phyloP scores from a whole-genome alignment of 2,329 filamentous ascomycete species.

The Ceratocystis albifundus region DNA sequence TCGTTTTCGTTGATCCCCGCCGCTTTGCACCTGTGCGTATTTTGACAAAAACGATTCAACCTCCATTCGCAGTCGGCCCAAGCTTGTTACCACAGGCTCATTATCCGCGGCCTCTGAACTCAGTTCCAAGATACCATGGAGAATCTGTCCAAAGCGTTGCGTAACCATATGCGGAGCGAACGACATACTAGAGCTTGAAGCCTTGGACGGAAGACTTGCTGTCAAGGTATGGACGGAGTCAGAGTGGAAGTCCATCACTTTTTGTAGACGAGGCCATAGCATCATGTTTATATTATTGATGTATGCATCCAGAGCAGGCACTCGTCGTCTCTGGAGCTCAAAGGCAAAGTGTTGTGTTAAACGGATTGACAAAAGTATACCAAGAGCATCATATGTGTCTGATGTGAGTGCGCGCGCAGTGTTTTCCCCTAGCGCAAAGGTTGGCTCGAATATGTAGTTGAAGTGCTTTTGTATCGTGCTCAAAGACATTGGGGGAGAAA shows the following conservation, averaged over 20 bases:
- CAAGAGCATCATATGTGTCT: conserved; percentile 70
- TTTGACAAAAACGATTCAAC: conserved; percentile 73
- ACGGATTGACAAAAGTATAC: conserved; percentile 79
- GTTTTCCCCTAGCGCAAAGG: conserved; percentile 68
- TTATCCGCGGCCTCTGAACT: conserved; percentile 89
- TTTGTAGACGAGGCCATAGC: conserved; percentile 89
- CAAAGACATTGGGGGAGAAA: conserved; percentile 64
- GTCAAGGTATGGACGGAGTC: conserved; percentile 63
- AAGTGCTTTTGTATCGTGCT: conserved; percentile 73
- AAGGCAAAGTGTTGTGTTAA: conserved; percentile 92
- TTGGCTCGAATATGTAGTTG: conserved; percentile 76
- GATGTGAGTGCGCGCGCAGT: conserved; percentile 67
- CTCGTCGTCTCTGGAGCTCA: conserved; percentile 78
- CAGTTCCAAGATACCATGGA: conserved; percentile 71
- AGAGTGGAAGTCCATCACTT: conserved; percentile 85
- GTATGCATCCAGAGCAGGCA: conserved; percentile 80
- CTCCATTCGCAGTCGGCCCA: conserved; percentile 65
- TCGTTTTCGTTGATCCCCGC: conserved; percentile 67
- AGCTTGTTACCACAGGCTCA: conserved; percentile 75
- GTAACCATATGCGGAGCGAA: conserved; percentile 84
- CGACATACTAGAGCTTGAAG: conserved; percentile 32
- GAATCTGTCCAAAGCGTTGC: conserved; percentile 86
- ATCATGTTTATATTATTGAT: conserved; percentile 93
- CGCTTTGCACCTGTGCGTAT: conserved; percentile 51
- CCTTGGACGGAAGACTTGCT: conserved; percentile 40